These are phyloP conservation scores for Phyllosticta citrichinensis DNA, from an alignment of 2,329 filamentous ascomycete genomes.

Conservation along the genomic window DNA sequence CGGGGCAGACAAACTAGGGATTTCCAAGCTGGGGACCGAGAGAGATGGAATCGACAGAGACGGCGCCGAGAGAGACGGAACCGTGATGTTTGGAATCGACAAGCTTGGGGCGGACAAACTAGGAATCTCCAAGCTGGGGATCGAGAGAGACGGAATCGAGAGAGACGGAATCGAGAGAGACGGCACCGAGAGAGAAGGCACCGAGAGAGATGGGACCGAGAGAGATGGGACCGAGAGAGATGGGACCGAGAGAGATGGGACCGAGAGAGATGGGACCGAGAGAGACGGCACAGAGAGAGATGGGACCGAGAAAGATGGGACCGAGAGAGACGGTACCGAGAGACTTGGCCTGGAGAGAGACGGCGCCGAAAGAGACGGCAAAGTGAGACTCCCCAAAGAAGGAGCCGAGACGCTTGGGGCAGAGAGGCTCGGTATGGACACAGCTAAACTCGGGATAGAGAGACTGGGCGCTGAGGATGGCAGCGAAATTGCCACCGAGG, in stretches of 20 bases:
- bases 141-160: not conserved
- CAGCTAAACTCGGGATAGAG: not conserved
- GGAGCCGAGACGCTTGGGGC: not conserved
- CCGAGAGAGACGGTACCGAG: too few species aligned
- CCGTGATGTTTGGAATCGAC: not conserved
- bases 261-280: too few species aligned
- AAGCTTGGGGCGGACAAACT: not conserved
- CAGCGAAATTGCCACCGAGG: not conserved
- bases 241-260: too few species aligned
- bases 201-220: too few species aligned
- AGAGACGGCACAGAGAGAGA: too few species aligned
- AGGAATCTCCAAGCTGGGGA: not conserved
- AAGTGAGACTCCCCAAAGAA: not conserved
- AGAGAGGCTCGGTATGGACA: not conserved
- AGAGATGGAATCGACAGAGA: not conserved
- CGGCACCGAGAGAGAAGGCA: too few species aligned
- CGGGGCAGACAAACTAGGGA: not conserved
- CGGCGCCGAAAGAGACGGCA: too few species aligned
- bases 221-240: too few species aligned
- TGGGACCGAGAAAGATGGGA: too few species aligned
- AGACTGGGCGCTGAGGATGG: not conserved
- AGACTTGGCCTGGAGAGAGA: too few species aligned
- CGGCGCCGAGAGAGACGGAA: not conserved
- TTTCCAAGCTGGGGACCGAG: not conserved
- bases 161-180: too few species aligned